Base-by-base conservation (phyloP, 306 rosid species). In the Dryas drummondii region DNA sequence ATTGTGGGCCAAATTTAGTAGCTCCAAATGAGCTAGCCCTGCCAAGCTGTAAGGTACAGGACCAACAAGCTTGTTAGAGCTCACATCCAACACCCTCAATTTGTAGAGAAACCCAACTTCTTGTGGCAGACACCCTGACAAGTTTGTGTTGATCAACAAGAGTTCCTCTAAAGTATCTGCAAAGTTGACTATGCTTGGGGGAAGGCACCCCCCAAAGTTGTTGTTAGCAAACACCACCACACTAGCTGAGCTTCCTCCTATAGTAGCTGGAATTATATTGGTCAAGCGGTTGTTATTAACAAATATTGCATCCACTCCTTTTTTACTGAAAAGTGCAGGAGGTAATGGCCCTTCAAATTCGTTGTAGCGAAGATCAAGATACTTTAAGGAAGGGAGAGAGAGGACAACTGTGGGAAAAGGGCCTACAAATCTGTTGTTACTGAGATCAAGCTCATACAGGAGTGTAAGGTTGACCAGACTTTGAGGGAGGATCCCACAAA, bases 361-460 rank as follows among this genome's bases (percentile, higher is more conserved):
- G 17, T 94, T 92, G 87, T 32, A 94, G 3, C 97, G 91, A 49
- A 94, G 66, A 75, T 94, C 99, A 57, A 94, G 97, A 72, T 40
- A 92, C 0, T 6, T 48, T 51, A 94, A 75, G 1, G 71, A 22
- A 22, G 93, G 90, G 37, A 94, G 93, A 55, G 83, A 81, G 59
- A 94, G 87, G 48, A 94, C 91, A 22, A 88, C 96, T 3, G 68
- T 58, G 32, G 97, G 97, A 75, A 94, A 94, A 44, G 97, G 87
- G 8, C 97, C 97, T 1, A 92, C 97, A 53, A 94, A 90, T 81
- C 98, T 86, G 84, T 92, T 94, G 84, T 84, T 92, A 76, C 97
- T 87, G 5, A 94, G 71, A 82, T 94, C 99, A 58, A 94, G 90
- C 84, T 94, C 97, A 40, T 74, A 80, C 68, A 94, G 97, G 11